A percentile compares a stretch with the other conserved stretches of the same genome.
phyloP scores from a whole-genome alignment of 495 filamentous ascomycete species.

The Penicillium samsonianum region DNA sequence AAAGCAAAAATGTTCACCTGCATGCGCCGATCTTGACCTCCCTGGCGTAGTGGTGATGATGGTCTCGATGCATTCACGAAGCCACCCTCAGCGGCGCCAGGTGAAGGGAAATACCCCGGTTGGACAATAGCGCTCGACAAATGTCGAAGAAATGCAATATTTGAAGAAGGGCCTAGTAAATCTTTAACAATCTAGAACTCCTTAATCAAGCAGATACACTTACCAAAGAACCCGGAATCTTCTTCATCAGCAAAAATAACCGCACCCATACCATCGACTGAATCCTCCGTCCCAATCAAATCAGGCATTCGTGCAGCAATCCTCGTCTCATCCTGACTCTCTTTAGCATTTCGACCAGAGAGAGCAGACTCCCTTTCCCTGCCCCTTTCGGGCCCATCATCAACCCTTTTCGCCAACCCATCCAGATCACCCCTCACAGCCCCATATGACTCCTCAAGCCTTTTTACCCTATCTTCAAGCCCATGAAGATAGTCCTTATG shows the following conservation, averaged over 20 bases:
- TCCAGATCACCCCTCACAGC: conserved; percentile 28
- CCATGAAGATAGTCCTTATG: conserved; percentile 41
- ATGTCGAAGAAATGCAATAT: conserved; percentile 49
- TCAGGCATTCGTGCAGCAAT: conserved; percentile 12
- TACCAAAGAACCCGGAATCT: conserved; percentile 52
- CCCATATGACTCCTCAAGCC: conserved; percentile 25
- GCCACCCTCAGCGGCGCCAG: conserved; percentile 16
- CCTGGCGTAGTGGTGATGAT: conserved; percentile 14
- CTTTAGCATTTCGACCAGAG: neutral
- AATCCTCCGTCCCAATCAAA: conserved; percentile 31
- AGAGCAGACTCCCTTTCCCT: neutral
- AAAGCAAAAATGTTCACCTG: conserved; percentile 26
- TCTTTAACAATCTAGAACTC: conserved; percentile 11
- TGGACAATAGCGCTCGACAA: conserved; percentile 30
- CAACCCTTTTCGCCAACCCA: conserved; percentile 26
- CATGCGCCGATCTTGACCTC: neutral
- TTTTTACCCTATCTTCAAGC: conserved; percentile 25
- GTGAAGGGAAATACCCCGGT: conserved; percentile 11
- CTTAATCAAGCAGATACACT: neutral
- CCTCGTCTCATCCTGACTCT: neutral
- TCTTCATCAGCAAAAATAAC: conserved; percentile 45
- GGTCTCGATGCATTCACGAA: conserved; percentile 30
- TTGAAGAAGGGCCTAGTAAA: conserved; percentile 47
- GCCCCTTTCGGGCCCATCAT: neutral
- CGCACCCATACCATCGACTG: conserved; percentile 47